phyloP scores from a whole-genome alignment of 495 filamentous ascomycete species.

The Neurospora sp. region DNA sequence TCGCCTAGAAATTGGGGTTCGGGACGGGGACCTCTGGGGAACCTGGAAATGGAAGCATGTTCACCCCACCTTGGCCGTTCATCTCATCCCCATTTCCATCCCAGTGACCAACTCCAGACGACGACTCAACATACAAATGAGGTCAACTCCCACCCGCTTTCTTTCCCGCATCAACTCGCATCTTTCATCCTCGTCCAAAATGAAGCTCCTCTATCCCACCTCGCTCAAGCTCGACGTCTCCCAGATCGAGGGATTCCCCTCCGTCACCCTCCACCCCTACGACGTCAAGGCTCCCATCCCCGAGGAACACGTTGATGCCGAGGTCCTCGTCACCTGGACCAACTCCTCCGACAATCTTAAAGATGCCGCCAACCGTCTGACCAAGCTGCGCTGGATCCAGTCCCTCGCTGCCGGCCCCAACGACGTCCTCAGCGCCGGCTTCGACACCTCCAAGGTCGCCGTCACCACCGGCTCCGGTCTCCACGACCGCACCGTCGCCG shows the following conservation, averaged over 20 bases:
- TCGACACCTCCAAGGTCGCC: slow-evolving; percentile 31
- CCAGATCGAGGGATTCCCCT: slow-evolving; percentile 42
- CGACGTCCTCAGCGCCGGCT: slow-evolving; percentile 48
- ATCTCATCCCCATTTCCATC: background rate
- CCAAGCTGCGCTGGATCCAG: slow-evolving; percentile 49
- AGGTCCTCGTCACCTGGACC: slow-evolving; percentile 46
- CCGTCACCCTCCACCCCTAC: slow-evolving; percentile 40
- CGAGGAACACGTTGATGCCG: slow-evolving; percentile 41
- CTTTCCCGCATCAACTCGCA: background rate
- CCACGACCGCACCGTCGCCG: slow-evolving; percentile 51
- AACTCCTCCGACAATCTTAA: slow-evolving; percentile 43
- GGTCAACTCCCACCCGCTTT: background rate
- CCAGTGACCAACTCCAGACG: background rate
- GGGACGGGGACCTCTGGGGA: background rate
- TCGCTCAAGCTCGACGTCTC: slow-evolving; percentile 41
- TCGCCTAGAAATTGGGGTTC: background rate
- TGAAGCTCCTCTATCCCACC: slow-evolving; percentile 56
- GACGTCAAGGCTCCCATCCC: slow-evolving; percentile 44
- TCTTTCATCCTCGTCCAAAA: slow-evolving; percentile 10
- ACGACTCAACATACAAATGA: background rate
- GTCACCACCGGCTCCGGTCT: slow-evolving; percentile 50
- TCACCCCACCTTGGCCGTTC: background rate
- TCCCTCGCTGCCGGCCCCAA: slow-evolving; percentile 52
- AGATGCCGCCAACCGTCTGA: slow-evolving; percentile 38
- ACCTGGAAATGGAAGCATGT: background rate